These are phyloP conservation scores for Fusarium protoensiforme DNA, from an alignment of 2,329 filamentous ascomycete species.

Conservation along the genomic window DNA sequence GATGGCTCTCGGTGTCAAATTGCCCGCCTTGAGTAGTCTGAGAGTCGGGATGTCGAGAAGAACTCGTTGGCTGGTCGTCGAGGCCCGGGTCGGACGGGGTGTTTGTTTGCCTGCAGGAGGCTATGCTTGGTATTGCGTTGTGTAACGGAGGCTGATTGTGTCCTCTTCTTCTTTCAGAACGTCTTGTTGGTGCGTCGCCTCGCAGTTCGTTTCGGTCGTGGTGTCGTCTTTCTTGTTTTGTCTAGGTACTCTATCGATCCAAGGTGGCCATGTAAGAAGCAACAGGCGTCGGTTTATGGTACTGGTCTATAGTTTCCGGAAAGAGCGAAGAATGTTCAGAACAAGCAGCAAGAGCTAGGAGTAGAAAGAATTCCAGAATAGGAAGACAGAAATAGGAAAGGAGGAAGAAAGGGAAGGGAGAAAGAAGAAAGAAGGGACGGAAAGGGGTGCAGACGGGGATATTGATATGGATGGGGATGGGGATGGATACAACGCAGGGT, in stretches of 20 bases:
- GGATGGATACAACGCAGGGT: constrained; percentile 24
- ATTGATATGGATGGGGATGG: constrained; percentile 35
- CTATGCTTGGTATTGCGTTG: constrained; percentile 14
- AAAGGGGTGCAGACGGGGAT: constrained; percentile 30
- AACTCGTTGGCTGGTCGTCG: constrained; percentile 8
- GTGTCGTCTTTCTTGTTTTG: constrained; percentile 7
- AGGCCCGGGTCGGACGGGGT: constrained; percentile 8
- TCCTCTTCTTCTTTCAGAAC: constrained; percentile 1
- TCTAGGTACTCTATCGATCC: constrained; percentile 13
- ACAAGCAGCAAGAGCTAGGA: constrained; percentile 13
- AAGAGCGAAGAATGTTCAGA: constrained; percentile 14
- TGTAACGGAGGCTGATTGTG: constrained; percentile 17
- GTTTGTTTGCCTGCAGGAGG: constrained; percentile 30
- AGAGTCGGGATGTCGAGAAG: constrained; percentile 9
- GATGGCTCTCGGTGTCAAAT: not conserved
- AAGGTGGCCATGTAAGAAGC: not conserved
- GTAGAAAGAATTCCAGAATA: constrained; percentile 16
- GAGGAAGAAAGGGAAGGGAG: constrained; percentile 28
- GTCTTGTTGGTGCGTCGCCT: constrained; percentile 20
- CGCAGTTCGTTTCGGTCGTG: constrained; percentile 26
- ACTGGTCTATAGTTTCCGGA: constrained; percentile 6
- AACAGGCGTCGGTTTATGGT: constrained; percentile 11
- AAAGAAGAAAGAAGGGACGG: constrained; percentile 33
- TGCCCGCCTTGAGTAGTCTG: constrained; percentile 8
- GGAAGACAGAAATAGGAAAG: constrained; percentile 16